Evolutionary conservation across 441 rosid genomes (phyloP).

Genomic region (Pelargonium australe): DNA sequence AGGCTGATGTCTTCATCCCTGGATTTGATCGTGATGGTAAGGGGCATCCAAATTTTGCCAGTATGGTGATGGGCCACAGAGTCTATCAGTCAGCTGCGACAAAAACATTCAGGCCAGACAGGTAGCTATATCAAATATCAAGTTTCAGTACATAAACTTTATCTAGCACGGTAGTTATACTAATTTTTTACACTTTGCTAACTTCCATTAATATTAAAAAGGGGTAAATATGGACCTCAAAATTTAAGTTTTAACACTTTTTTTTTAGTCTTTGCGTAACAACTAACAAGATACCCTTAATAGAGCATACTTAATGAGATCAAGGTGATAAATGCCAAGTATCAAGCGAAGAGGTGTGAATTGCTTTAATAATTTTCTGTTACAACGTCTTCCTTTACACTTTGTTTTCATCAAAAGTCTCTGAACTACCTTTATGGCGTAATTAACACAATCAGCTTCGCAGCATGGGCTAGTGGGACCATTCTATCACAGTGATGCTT

Average conservation of each 20-base stretch:
- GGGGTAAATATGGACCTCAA: not conserved
- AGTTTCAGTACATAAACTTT: not conserved
- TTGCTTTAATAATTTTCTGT: too few relatives aligned
- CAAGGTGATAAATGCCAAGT: not conserved
- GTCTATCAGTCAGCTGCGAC: constrained; percentile 79
- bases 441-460: not conserved
- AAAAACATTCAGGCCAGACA: constrained; percentile 79
- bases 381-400: too few relatives aligned
- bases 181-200: not conserved
- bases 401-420: too few relatives aligned
- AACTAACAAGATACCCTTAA: too few relatives aligned
- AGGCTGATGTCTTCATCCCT: constrained; percentile 87
- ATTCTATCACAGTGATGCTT: too few relatives aligned
- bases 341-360: not conserved
- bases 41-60: constrained; percentile 88
- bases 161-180: not conserved
- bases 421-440: not conserved
- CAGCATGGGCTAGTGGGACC: too few relatives aligned
- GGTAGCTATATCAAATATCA: constrained; percentile 35
- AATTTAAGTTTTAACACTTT: not conserved
- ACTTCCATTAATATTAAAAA: not conserved
- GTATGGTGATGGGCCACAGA: constrained; percentile 90
- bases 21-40: constrained; percentile 89
- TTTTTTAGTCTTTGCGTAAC: too few relatives aligned
- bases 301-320: too few relatives aligned